Base-by-base conservation (phyloP, 352 stramenopile genomes). In the Lagenidium giganteum region DNA sequence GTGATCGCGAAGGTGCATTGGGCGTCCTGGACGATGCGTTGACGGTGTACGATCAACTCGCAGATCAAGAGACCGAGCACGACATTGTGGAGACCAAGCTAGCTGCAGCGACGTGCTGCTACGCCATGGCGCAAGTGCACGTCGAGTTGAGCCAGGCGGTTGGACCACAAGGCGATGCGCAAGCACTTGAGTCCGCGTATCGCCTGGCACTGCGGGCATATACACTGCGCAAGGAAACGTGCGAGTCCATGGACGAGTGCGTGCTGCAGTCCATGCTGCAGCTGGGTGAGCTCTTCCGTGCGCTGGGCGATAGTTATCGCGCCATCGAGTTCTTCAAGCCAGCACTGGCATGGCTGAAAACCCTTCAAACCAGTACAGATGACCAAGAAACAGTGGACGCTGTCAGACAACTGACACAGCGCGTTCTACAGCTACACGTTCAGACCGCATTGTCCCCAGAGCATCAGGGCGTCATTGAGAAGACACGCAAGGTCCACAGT, bases 11-110 rank as follows among this genome's bases (percentile, higher is more conserved):
- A 8, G 57, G 76, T 29, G 61, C 66, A 7, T 47, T 67, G 7
- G 62, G 60, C 1, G 46, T 89, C 0, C 38, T 84, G 11, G 69
- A 87, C 50, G 77, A 89, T 13, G 61, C 69, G 0, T 51, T 81
- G 16, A 50, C 47, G 11, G 50, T 85, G 2, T 87, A 87, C 42
- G 71, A 85, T 26, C 57, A 47, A 7, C 50, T 83, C 26, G 27
- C 49, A 8, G 42, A 57, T 42, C 44, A 44, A 11, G 51, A 45
- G 13, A 36, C 57, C 8, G 43, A 25, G 2, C 20, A 37, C 0
- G 36, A 72, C 24, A 1, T 48, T 2, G 23, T 44, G 9, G 31
- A 45, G 0, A 34, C 47, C 2, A 66, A 74, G 23, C 25, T 38
- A 3, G 40, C 52, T 22, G 43, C 54, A 8, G 64, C 77, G 0